Base-by-base conservation (phyloP, 495 filamentous ascomycete species). In the Cercophora samala region DNA sequence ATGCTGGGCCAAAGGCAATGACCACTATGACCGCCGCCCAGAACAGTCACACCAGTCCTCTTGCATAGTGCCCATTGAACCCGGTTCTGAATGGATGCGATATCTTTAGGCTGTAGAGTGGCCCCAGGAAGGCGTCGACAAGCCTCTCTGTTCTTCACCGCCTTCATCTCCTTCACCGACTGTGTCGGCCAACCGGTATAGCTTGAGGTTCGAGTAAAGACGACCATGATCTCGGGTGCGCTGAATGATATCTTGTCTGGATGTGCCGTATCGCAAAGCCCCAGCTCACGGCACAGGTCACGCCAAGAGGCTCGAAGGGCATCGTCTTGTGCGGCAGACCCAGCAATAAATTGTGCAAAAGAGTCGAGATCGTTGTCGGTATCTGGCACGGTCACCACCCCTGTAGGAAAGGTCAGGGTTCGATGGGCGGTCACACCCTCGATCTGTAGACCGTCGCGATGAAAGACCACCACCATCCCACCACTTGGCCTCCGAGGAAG, bases 11-110 rank as follows among this genome's bases (percentile, higher is more conserved):
- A 76, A 62, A 86, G 68, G 75, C 86, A 87, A 67, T 88, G 84
- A 62, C 81, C 85, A 69, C 86, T 85, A 71, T 90, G 86, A 65
- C 87, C 79, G 25, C 86, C 87, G 29, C 85, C 85, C 60, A 88
- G 23, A 60, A 88, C 77, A 13, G 82, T 85, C 66, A 90, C 74
- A 62, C 81, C 73, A 32, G 80, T 63, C 18, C 67, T 66, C 63
- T 87, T 79, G 72, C 83, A 77, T 25, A 86, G 67, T 74, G 86
- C 86, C 87, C 87, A 90, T 74, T 66, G 73, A 70, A 89, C 83
- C 68, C 85, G 88, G 19, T 79, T 56, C 72, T 87, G 85, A 64
- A 90, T 70, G 9, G 88, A 82, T 71, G 17, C 58, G 56, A 87
- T 59, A 60, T 83, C 75, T 69, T 76, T 83, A 61, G 86, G 86